These are phyloP conservation scores for Kentomonas sorsogonicus DNA, from an alignment of 208 protist genomes.

Conservation along the genomic window DNA sequence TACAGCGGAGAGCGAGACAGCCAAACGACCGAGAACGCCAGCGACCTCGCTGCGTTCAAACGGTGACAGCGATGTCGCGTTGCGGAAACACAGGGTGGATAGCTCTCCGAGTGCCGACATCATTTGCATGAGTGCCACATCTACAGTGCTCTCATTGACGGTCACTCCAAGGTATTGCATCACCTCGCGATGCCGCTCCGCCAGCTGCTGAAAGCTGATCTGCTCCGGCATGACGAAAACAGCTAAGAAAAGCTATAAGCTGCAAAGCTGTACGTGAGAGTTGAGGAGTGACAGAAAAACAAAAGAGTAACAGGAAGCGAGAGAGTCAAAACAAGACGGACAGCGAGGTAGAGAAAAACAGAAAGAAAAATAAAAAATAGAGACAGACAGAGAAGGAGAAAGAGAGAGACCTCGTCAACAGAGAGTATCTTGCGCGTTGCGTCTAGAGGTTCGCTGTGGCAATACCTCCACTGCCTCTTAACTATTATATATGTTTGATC, in stretches of 20 bases:
- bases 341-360: conserved; percentile 7
- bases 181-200: conserved; percentile 37
- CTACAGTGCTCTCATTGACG: conserved; percentile 24
- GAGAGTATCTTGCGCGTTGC: no score
- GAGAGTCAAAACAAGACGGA: not conserved
- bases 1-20: conserved; percentile 50
- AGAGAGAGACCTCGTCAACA: no score
- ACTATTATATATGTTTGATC: no score
- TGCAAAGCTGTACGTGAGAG: not conserved
- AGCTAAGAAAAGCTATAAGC: conserved; percentile 9
- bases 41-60: conserved; percentile 70
- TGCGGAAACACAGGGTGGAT: conserved; percentile 40
- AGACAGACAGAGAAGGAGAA: not conserved
- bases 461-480: no score
- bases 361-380: conserved; percentile 17
- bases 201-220: conserved; percentile 45
- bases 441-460: no score
- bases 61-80: conserved; percentile 40
- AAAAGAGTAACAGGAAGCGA: conserved; percentile 5
- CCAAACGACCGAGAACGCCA: conserved; percentile 45
- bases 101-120: conserved; percentile 73
- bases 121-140: conserved; percentile 62
- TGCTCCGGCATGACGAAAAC: conserved; percentile 9
- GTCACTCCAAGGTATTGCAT: conserved; percentile 30
- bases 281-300: not conserved